Conservation (phyloP, 352 stramenopile genomes). For the Phytophthora multivora region DNA sequence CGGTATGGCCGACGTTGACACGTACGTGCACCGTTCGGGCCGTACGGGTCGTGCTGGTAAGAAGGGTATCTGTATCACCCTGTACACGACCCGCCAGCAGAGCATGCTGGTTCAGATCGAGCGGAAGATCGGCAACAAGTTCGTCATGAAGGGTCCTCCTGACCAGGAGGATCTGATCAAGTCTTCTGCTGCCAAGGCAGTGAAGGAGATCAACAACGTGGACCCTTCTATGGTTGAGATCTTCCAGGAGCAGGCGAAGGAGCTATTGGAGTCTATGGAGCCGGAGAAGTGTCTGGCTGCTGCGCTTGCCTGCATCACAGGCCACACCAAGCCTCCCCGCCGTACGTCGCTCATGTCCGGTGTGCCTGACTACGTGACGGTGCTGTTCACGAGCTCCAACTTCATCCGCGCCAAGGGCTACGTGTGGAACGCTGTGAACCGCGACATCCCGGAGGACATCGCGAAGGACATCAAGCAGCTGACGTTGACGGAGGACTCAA, state of each 20-base stretch:
- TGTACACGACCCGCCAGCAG: slow-evolving; percentile 91
- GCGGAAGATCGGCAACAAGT: slow-evolving; percentile 89
- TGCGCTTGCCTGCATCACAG: slow-evolving; percentile 90
- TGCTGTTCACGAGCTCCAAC: slow-evolving; percentile 86
- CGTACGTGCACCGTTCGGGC: slow-evolving; percentile 98
- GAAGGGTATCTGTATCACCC: slow-evolving; percentile 97
- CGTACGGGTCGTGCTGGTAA: slow-evolving; percentile 96
- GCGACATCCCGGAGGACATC: slow-evolving; percentile 78
- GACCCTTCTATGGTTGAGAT: slow-evolving; percentile 76
- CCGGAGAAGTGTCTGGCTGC: slow-evolving; percentile 74
- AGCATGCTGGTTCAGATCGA: slow-evolving; percentile 86
- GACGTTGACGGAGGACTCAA: slow-evolving; percentile 86
- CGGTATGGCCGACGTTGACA: slow-evolving; percentile 93
- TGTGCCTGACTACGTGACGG: slow-evolving; percentile 89
- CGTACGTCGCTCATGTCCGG: slow-evolving; percentile 90
- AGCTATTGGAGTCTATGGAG: slow-evolving; percentile 68
- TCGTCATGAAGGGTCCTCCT: slow-evolving; percentile 86
- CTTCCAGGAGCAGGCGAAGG: slow-evolving; percentile 70
- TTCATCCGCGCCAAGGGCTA: slow-evolving; percentile 89
- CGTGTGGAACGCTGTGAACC: slow-evolving; percentile 92
- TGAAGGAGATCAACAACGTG: slow-evolving; percentile 85
- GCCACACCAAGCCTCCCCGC: slow-evolving; percentile 81
- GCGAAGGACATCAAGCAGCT: slow-evolving; percentile 89
- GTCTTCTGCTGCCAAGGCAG: slow-evolving; percentile 79
- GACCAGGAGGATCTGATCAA: slow-evolving; percentile 89